Evolutionary conservation across 768 basidiomycete genomes (phyloP).

Genomic region (Leccinum pellstonianum): DNA sequence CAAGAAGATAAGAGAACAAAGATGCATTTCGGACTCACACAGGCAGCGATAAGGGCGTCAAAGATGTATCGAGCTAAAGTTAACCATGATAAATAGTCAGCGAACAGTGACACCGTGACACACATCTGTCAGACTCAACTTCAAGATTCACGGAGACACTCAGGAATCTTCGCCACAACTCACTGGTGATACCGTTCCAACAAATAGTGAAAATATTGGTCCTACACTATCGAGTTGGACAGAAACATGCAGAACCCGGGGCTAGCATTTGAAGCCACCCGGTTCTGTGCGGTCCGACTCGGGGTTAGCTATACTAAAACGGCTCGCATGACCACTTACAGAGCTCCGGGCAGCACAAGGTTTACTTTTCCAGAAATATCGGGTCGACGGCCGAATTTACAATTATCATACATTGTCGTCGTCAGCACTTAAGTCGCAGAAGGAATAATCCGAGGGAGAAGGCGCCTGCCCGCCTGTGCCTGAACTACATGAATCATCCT

Average conservation of each 20-base stretch:
- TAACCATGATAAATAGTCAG: background rate
- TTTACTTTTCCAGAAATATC: background rate
- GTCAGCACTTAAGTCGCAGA: background rate
- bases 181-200: background rate
- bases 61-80: conserved; percentile 3
- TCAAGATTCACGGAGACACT: background rate
- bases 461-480: too few species aligned
- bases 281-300: background rate
- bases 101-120: background rate
- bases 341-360: background rate
- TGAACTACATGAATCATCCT: conserved; percentile 40
- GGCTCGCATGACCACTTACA: background rate
- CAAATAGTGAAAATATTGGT: background rate
- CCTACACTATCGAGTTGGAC: background rate
- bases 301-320: background rate
- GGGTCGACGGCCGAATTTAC: background rate
- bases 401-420: background rate
- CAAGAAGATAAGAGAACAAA: background rate
- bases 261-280: background rate
- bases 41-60: conserved; percentile 1
- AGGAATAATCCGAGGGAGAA: background rate
- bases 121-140: background rate
- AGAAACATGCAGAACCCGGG: background rate
- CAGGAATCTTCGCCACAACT: background rate
- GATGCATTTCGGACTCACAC: background rate